Evolutionary conservation across 306 rosid species (phyloP).

Genomic region (Trifolium dubium): DNA sequence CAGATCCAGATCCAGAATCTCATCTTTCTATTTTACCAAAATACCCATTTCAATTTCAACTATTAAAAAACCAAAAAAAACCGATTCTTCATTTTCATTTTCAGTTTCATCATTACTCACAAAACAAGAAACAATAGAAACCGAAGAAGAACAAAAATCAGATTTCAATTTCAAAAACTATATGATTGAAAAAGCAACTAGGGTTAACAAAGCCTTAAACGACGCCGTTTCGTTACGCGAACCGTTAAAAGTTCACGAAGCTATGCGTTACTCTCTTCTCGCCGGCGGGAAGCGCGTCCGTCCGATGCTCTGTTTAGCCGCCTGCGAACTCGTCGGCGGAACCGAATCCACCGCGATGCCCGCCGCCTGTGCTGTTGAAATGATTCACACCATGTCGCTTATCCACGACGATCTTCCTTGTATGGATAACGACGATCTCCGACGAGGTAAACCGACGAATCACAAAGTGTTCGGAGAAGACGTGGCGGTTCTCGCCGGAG

Average conservation of each 20-base stretch:
- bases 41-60: slow-evolving; percentile 36
- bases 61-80: neutral
- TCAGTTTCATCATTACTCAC: slow-evolving; percentile 58
- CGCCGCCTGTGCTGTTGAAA: slow-evolving; percentile 81
- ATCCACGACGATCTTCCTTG: slow-evolving; percentile 92
- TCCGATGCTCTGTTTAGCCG: slow-evolving; percentile 75
- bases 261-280: slow-evolving; percentile 85
- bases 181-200: slow-evolving; percentile 53
- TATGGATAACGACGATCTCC: slow-evolving; percentile 90
- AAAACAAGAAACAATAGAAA: slow-evolving; percentile 48
- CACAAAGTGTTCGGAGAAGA: slow-evolving; percentile 90
- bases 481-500: slow-evolving; percentile 82
- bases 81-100: neutral
- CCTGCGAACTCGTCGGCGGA: slow-evolving; percentile 83
- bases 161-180: slow-evolving; percentile 63
- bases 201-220: slow-evolving; percentile 66
- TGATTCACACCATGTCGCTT: slow-evolving; percentile 92
- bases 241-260: slow-evolving; percentile 70
- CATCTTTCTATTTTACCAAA: slow-evolving; percentile 40
- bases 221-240: slow-evolving; percentile 57
- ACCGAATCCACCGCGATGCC: slow-evolving; percentile 66
- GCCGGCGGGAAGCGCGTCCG: slow-evolving; percentile 87
- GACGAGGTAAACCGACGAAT: slow-evolving; percentile 83
- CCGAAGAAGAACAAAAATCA: slow-evolving; percentile 42
- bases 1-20: slow-evolving; percentile 54